These are phyloP conservation scores for Theileria parva DNA, from an alignment of 169 alveolate species.

Conservation along the genomic window DNA sequence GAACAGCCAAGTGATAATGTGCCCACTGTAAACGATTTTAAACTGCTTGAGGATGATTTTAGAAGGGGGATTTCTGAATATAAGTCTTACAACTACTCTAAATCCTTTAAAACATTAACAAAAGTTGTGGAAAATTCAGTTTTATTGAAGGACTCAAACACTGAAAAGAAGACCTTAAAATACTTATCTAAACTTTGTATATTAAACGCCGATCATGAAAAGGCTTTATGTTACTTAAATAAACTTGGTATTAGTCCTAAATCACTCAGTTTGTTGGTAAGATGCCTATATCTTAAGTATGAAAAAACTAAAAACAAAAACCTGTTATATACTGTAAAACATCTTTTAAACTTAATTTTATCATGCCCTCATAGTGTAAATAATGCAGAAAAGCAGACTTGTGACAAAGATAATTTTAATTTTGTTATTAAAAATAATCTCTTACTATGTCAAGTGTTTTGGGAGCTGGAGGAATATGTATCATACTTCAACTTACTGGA, in stretches of 20 bases:
- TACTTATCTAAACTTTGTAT: constrained; percentile 3
- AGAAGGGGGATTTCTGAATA: neutral
- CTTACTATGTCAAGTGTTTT: neutral
- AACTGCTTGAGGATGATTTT: neutral
- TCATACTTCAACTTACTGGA: constrained; percentile 4
- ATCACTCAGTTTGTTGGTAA: constrained; percentile 14
- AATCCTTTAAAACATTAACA: neutral
- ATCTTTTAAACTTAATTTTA: constrained; percentile 1
- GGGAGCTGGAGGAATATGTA: constrained; percentile 1
- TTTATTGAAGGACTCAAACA: neutral
- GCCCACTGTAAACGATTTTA: neutral
- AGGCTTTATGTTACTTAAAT: neutral
- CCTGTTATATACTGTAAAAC: neutral
- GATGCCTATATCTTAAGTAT: constrained; percentile 1
- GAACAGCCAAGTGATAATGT: neutral
- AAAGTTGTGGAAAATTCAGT: constrained; percentile 3
- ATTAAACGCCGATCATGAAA: constrained; percentile 9
- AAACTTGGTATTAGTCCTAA: constrained; percentile 6
- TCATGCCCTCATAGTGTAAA: neutral
- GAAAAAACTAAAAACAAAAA: constrained; percentile 7
- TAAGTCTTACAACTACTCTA: constrained; percentile 14
- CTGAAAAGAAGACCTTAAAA: neutral
- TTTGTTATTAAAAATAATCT: neutral
- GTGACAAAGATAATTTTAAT: neutral
- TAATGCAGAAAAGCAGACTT: neutral